Conservation (phyloP, 345 rosid species). For the Eucalyptus sp. region DNA sequence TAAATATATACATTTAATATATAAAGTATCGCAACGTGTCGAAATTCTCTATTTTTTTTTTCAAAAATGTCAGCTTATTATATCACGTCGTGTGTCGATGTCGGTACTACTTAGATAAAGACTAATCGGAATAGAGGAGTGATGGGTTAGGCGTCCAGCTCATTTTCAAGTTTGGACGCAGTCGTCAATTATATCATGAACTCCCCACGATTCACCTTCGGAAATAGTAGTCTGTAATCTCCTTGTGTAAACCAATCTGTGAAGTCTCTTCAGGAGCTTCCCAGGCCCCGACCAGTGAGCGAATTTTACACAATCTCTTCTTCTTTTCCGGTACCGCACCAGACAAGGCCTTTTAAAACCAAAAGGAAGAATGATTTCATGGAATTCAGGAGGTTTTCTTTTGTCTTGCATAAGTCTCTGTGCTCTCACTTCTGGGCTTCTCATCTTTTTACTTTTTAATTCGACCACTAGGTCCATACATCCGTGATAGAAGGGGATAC, state of each 20-base stretch:
- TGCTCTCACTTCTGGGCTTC: neutral
- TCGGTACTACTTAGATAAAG: neutral
- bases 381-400: neutral
- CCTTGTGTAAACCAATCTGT: neutral
- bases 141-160: neutral
- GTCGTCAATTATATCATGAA: neutral
- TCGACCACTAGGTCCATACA: neutral
- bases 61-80: accelerated
- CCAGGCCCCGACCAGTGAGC: neutral
- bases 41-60: no score
- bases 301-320: neutral
- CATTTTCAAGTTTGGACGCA: neutral
- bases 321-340: neutral
- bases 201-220: neutral
- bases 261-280: neutral
- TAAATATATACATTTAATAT: no score
- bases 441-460: neutral
- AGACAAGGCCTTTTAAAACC: neutral
- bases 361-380: neutral
- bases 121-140: neutral
- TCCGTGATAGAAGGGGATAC: neutral
- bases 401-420: neutral
- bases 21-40: accelerated
- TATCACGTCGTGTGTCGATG: no score
- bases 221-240: neutral